Percentiles rank a stretch among this genome's conserved stretches.
These are phyloP conservation scores for baker's yeast (Saccharomyces cerevisiae) DNA, from an alignment of 805 yeast species.

Conservation along the genomic window DNA sequence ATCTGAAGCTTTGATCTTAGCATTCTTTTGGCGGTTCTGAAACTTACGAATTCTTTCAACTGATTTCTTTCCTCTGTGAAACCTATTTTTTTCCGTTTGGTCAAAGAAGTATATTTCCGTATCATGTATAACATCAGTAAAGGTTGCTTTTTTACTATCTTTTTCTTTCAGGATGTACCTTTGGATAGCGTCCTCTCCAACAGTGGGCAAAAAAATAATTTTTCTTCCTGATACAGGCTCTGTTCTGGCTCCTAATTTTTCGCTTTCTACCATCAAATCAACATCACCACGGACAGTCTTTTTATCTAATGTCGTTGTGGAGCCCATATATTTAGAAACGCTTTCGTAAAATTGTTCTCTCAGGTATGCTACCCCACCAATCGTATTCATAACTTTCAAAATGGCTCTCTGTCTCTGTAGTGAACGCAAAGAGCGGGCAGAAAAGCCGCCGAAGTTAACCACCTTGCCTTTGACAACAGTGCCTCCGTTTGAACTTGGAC, in stretches of 20 bases:
- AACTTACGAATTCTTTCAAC: constrained; percentile 27
- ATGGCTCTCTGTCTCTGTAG: constrained; percentile 38
- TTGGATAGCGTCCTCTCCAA: constrained; percentile 12
- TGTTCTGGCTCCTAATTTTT: constrained; percentile 13
- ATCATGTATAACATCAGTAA: constrained; percentile 22
- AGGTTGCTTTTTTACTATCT: constrained; percentile 19
- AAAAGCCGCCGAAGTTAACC: constrained; percentile 28
- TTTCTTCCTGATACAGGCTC: constrained; percentile 18
- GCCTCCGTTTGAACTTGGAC: not conserved
- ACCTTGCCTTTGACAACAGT: constrained; percentile 7
- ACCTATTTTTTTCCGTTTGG: constrained; percentile 23
- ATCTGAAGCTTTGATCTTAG: constrained; percentile 1
- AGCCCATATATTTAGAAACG: constrained; percentile 36
- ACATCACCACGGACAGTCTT: constrained; percentile 45
- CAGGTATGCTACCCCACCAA: constrained; percentile 40
- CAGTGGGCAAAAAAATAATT: constrained; percentile 19
- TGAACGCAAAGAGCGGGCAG: constrained; percentile 37
- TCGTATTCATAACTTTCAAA: constrained; percentile 34
- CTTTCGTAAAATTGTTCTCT: constrained; percentile 35
- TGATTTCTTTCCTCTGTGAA: constrained; percentile 24
- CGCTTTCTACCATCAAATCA: constrained; percentile 16
- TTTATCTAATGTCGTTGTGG: constrained; percentile 40
- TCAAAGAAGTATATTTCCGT: constrained; percentile 31
- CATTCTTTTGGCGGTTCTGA: constrained; percentile 12
- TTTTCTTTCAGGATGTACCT: constrained; percentile 20